Evolutionary conservation across 2,329 filamentous ascomycete species (phyloP).

Genomic region (Aulographum hederae): DNA sequence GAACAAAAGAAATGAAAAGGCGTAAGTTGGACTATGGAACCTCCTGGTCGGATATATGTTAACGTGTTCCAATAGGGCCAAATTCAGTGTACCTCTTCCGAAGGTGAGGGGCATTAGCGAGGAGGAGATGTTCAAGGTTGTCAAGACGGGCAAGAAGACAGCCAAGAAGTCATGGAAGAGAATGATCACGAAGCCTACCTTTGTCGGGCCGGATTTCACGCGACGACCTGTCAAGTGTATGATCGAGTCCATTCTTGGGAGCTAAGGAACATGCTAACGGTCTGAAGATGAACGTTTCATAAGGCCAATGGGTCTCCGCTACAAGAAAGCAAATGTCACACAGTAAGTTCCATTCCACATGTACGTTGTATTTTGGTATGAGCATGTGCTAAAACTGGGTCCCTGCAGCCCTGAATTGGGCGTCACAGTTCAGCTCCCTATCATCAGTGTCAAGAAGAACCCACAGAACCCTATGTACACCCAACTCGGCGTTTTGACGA

Average conservation of each 20-base stretch:
- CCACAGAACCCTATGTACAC: constrained; percentile 83
- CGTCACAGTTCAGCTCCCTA: constrained; percentile 66
- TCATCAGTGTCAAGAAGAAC: constrained; percentile 57
- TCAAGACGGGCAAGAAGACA: constrained; percentile 91
- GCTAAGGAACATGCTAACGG: constrained; percentile 8
- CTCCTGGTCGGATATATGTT: no score
- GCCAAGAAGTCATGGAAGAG: constrained; percentile 63
- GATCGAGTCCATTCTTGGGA: constrained; percentile 25
- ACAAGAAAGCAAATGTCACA: constrained; percentile 60
- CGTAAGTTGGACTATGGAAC: no score
- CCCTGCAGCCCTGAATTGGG: constrained; percentile 63
- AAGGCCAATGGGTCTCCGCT: constrained; percentile 53
- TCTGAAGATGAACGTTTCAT: constrained; percentile 46
- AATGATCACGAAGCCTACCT: constrained; percentile 67
- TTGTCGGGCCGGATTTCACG: constrained; percentile 84
- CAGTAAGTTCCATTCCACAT: no score
- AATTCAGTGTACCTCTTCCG: constrained; percentile 79
- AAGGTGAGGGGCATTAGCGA: constrained; percentile 89
- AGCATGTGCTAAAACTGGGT: no score
- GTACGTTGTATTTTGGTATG: no score
- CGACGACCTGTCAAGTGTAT: constrained; percentile 71
- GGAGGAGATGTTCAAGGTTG: constrained; percentile 95
- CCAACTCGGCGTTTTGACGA: constrained; percentile 75
- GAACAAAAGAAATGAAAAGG: constrained; percentile 85
- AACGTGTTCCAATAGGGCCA: no score